phyloP scores from a whole-genome alignment of 495 filamentous ascomycete species.

The Aspergillus leporis region DNA sequence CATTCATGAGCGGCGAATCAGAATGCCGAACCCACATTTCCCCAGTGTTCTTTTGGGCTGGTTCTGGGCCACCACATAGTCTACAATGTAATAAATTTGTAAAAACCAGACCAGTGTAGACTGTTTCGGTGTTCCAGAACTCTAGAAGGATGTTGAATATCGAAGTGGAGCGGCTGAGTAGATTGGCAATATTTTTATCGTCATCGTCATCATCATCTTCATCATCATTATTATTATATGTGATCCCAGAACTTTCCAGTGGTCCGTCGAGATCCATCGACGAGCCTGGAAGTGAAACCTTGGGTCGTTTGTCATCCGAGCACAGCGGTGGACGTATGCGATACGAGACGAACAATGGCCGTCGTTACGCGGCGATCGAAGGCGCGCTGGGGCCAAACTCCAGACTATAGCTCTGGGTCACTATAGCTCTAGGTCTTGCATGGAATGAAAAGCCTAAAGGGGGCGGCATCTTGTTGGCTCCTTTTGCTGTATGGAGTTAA shows the following conservation, averaged over 20 bases:
- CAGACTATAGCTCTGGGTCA: background rate
- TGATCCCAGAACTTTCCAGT: slow-evolving; percentile 2
- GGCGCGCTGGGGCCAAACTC: background rate
- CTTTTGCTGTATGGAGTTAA: background rate
- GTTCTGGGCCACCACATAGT: slow-evolving; percentile 10
- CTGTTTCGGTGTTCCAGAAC: slow-evolving; percentile 17
- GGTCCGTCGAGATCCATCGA: slow-evolving; percentile 8
- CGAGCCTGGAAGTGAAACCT: slow-evolving; percentile 13
- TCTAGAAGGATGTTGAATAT: slow-evolving; percentile 7
- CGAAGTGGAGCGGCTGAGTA: slow-evolving; percentile 12
- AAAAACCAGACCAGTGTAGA: background rate
- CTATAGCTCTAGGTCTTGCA: slow-evolving; percentile 1
- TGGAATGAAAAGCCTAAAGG: slow-evolving; percentile 3
- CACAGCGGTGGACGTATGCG: slow-evolving; percentile 11
- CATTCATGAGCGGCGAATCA: background rate
- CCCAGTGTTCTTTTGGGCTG: slow-evolving; percentile 8
- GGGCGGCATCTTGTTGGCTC: background rate
- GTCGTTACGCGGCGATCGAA: slow-evolving; percentile 12
- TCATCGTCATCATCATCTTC: slow-evolving; percentile 7
- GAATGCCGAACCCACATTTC: background rate
- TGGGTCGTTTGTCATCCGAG: slow-evolving; percentile 18
- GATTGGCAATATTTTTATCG: slow-evolving; percentile 1
- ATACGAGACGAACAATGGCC: slow-evolving; percentile 11
- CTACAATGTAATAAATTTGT: slow-evolving; percentile 16
- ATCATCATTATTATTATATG: too few species aligned